phyloP scores from a whole-genome alignment of 306 rosid genomes.

The Inga laurina region DNA sequence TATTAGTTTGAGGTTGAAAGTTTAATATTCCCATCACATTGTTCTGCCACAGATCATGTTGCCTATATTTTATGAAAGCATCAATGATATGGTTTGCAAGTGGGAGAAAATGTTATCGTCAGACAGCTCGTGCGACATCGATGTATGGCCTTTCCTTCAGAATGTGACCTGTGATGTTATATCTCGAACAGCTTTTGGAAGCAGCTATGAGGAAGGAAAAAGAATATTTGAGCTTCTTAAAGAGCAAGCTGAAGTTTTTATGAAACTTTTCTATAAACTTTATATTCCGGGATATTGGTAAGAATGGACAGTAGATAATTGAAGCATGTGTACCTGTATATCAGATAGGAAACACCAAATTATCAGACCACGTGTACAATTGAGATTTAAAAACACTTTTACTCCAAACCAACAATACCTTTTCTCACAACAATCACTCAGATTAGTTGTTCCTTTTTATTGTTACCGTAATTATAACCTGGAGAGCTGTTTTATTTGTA shows the following conservation, averaged over 20 bases:
- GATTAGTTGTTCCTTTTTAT: not conserved
- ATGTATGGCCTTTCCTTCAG: conserved; percentile 36
- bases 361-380: not conserved
- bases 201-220: conserved; percentile 54
- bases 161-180: conserved; percentile 41
- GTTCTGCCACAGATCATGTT: conserved; percentile 36
- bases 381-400: not conserved
- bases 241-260: conserved; percentile 28
- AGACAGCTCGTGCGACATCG: conserved; percentile 45
- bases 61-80: conserved; percentile 35
- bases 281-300: conserved; percentile 54
- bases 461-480: not conserved
- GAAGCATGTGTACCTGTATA: not conserved
- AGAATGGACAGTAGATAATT: not conserved
- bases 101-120: conserved; percentile 47
- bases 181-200: conserved; percentile 51
- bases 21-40: not conserved
- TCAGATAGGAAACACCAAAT: not conserved
- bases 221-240: conserved; percentile 51
- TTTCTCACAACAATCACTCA: not conserved
- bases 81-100: conserved; percentile 37
- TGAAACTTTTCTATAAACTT: not conserved
- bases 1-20: not conserved
- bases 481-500: not conserved
- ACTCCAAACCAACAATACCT: not conserved